Evolutionary conservation across 1,139 yeast species (phyloP).

Genomic region (Nakaseomyces glabratus): DNA sequence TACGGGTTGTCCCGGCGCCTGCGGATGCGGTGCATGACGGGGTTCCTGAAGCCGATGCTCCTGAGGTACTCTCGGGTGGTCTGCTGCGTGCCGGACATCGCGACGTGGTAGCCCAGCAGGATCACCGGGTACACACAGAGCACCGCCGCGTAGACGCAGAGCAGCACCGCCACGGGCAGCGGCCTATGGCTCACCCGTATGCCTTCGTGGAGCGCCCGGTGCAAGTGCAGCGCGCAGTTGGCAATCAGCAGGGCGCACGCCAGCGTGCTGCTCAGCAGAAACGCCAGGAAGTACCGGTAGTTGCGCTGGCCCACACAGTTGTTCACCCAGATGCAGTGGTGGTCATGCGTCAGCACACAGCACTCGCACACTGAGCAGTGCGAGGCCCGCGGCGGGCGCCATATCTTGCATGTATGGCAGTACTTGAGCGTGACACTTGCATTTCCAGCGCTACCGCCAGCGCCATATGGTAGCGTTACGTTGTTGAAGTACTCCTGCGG

Average conservation of each 20-base stretch:
- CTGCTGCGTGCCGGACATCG: conserved; percentile 47
- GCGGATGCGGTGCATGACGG: conserved; percentile 22
- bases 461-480: conserved; percentile 42
- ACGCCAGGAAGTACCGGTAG: conserved; percentile 48
- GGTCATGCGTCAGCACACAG: conserved; percentile 59
- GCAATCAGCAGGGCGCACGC: conserved; percentile 19
- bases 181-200: conserved; percentile 13
- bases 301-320: conserved; percentile 71
- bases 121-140: conserved; percentile 46
- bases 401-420: conserved; percentile 51
- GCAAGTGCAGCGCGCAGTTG: conserved; percentile 22
- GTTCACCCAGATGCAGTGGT: conserved; percentile 74
- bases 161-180: conserved; percentile 40
- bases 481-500: conserved; percentile 60
- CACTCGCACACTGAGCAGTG: conserved; percentile 64
- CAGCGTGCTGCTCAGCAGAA: conserved; percentile 31
- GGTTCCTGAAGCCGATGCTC: conserved; percentile 29
- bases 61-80: conserved; percentile 63
- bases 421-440: conserved; percentile 40
- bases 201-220: conserved; percentile 24
- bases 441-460: conserved; percentile 36
- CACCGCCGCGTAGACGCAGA: conserved; percentile 40
- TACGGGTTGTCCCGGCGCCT: conserved; percentile 36
- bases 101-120: conserved; percentile 45
- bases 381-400: conserved; percentile 61